These are phyloP conservation scores for Dactylellina leptospora DNA, from an alignment of 2,329 filamentous ascomycete species.

Conservation along the genomic window DNA sequence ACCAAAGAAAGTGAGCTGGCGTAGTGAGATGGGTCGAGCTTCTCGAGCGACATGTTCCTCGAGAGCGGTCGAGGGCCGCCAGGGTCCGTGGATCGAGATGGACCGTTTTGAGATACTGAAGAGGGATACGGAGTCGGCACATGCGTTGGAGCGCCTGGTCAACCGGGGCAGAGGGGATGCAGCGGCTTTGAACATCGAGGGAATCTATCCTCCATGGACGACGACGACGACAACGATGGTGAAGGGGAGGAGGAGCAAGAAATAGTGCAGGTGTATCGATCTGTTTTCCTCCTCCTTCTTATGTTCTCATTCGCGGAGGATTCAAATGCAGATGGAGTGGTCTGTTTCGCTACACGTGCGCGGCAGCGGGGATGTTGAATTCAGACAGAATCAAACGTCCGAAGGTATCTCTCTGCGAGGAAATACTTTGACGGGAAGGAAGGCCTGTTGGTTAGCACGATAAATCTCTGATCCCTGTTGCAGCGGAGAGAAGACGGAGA, in stretches of 20 bases:
- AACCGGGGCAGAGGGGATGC: constrained; percentile 50
- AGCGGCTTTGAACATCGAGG: constrained; percentile 48
- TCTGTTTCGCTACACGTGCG: neutral
- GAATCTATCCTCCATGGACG: constrained; percentile 52
- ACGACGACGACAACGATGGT: constrained; percentile 1
- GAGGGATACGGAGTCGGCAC: neutral
- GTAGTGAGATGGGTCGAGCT: constrained; percentile 91
- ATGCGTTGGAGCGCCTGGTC: constrained; percentile 42
- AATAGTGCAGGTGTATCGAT: neutral
- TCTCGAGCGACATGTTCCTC: constrained; percentile 74
- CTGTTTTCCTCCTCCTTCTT: too few relatives aligned
- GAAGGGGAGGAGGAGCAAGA: neutral
- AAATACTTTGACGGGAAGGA: too few relatives aligned
- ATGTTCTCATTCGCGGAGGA: constrained; percentile 3
- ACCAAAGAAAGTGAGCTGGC: constrained; percentile 91
- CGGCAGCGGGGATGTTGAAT: neutral
- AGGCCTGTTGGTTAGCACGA: neutral
- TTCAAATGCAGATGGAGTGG: neutral
- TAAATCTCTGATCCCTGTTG: constrained; percentile 1
- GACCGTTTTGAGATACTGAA: neutral
- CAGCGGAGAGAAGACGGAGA: neutral
- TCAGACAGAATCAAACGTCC: too few relatives aligned
- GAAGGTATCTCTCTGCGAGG: too few relatives aligned
- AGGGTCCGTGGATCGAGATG: constrained; percentile 50
- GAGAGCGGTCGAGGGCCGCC: constrained; percentile 57